Conservation (phyloP, 352 stramenopile genomes). For the Globisporangium heterothallicum region DNA sequence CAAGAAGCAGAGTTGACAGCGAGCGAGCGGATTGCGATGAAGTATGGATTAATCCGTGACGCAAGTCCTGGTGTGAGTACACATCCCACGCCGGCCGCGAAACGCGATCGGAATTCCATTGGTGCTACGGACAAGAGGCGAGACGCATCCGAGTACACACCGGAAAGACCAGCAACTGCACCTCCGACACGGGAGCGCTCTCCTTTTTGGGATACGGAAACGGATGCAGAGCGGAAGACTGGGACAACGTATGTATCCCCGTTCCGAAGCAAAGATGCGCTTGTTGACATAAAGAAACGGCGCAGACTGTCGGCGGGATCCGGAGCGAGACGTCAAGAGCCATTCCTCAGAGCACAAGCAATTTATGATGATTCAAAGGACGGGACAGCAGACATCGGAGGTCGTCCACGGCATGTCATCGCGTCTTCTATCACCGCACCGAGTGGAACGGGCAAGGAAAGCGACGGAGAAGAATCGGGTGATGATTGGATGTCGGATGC, state of each 20-base stretch:
- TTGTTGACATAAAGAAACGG: constrained; percentile 22
- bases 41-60: constrained; percentile 47
- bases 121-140: background rate
- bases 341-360: constrained; percentile 13
- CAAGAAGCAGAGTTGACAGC: constrained; percentile 23
- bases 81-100: background rate
- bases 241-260: constrained; percentile 45
- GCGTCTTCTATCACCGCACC: constrained; percentile 22
- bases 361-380: constrained; percentile 35
- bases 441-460: background rate
- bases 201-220: constrained; percentile 9
- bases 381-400: constrained; percentile 13
- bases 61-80: background rate
- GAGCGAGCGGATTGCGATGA: constrained; percentile 49
- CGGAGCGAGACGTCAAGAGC: background rate
- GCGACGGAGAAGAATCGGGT: constrained; percentile 19
- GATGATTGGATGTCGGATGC: constrained; percentile 66
- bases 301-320: constrained; percentile 9
- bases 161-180: background rate
- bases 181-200: background rate
- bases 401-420: constrained; percentile 35
- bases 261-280: constrained; percentile 31
- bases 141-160: background rate
- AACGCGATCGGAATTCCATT: background rate
- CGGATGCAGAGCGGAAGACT: constrained; percentile 18